Evolutionary conservation across 2,329 filamentous ascomycete species (phyloP).

Genomic region (Fusarium haematococcum): DNA sequence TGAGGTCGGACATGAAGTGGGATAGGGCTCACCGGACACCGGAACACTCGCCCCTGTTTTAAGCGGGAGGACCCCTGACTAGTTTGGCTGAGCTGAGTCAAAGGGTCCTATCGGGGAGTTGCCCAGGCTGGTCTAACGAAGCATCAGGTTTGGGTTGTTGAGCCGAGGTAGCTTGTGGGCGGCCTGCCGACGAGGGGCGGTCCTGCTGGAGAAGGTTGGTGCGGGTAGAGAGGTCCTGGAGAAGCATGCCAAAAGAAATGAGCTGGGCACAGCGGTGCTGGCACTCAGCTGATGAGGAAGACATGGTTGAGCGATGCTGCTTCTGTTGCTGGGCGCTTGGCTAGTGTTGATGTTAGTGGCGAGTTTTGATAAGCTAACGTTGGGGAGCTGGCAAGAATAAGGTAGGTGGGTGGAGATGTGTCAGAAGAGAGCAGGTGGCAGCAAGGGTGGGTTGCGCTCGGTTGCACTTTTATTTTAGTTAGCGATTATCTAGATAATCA

Average conservation of each 20-base stretch:
- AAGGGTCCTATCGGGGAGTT: conserved; percentile 22
- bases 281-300: conserved; percentile 43
- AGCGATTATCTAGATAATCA: conserved; percentile 30
- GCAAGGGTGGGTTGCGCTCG: conserved; percentile 3
- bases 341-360: conserved; percentile 23
- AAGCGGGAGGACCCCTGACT: background rate
- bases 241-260: conserved; percentile 52
- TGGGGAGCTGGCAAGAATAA: background rate
- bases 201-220: conserved; percentile 39
- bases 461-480: background rate
- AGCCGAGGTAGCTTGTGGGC: conserved; percentile 3
- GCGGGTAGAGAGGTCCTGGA: conserved; percentile 49
- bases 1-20: background rate
- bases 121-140: conserved; percentile 12
- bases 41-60: background rate
- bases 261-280: conserved; percentile 49
- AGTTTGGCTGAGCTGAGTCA: background rate
- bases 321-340: background rate
- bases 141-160: conserved; percentile 26
- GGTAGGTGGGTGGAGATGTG: conserved; percentile 16
- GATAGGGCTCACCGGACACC: background rate
- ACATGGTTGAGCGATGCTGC: conserved; percentile 20
- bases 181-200: background rate
- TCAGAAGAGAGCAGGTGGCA: background rate
- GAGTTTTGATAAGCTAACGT: conserved; percentile 21